Evolutionary conservation across 805 yeast species (phyloP), one percentile per base, ranked within the genome.

Genomic region (Citeromyces matritensis): DNA sequence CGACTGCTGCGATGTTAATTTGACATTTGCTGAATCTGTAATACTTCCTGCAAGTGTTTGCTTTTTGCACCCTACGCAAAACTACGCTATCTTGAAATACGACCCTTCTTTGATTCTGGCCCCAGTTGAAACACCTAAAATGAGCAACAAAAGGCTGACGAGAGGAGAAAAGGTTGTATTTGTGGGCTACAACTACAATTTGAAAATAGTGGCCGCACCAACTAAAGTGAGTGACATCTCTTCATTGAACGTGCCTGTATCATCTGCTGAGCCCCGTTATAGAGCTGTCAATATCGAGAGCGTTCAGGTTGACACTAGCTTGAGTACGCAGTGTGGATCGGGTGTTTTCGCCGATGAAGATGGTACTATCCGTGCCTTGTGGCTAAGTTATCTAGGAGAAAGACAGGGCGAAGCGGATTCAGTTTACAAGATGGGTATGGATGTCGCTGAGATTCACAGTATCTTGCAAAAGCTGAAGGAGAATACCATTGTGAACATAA

Each of bases 381-480:
- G 95, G 95, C 51, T 85, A 38, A 67, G 88, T 1, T 84, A 70
- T 49, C 60, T 84, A 32, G 95, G 94, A 11, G 94, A 82, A 40
- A 66, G 73, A 30, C 62, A 58, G 27, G 64, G 66, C 28, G 72
- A 71, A 31, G 60, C 66, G 10, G 91, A 81, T 40, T 65, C 72
- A 15, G 62, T 70, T 37, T 77, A 74, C 49, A 58, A 73, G 35
- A 73, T 81, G 63, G 95, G 93, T 11, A 49, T 85, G 30, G 94
- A 82, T 49, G 74, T 78, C 9, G 65, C 76, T 5, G 80, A 79
- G 35, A 60, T 84, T 17, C 45, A 57, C 33, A 55, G 62, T 34
- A 75, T 81, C 5, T 60, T 85, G 23, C 62, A 67, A 15, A 49
- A 56, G 27, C 58, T 84, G 33, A 66, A 65, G 37, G 37, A 40